Base-by-base conservation (phyloP, 1,284 basidiomycete species). In the Tilletia setariae region DNA sequence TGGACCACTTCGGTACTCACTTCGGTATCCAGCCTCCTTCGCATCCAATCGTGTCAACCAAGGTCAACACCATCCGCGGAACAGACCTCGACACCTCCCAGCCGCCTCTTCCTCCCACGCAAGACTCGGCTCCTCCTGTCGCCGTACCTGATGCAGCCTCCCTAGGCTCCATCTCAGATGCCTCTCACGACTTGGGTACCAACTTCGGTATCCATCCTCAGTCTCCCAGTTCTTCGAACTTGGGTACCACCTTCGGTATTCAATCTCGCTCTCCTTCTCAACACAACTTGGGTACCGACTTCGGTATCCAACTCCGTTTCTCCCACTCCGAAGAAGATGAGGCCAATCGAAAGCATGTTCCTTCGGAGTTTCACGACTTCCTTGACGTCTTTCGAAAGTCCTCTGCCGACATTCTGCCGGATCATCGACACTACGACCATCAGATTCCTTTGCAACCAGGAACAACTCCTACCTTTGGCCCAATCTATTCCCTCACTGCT, bases 401-500 rank as follows among this genome's bases (percentile, higher is more conserved):
- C n/a, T n/a, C n/a, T 44, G 62, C 62, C 4, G 42, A 63, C 1
- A 63, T 19, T 13, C 62, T 63, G 11, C 62, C 62, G 11, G 21
- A 25, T 15, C 62, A 63, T 25, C 62, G 62, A 13, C 35, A 40
- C 21, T 40, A 40, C 62, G 62, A 63, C 35, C 62, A 63, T 35
- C 13, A 25, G n/a, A 63, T 44, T 40, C 13, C 23, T 40, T 40
- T 63, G 1, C 25, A 42, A 40, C 35, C 62, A n/a, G 62, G 62
- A 25, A 40, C 28, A 1, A 19, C 62, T 15, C 62, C 62, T 13
- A 35, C 62, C 21, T 63, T 63, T 40, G 42, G 35, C 28, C 62
- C 2, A n/a, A 40, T 67, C 15, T 68, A 68, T 43, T 43, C 51
- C 9, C 47, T 53, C 49, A 64, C 65, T 32, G n/a, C 42, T 11